phyloP scores from a whole-genome alignment of 495 filamentous ascomycete species.

The Penicillium cosmopolitanum region DNA sequence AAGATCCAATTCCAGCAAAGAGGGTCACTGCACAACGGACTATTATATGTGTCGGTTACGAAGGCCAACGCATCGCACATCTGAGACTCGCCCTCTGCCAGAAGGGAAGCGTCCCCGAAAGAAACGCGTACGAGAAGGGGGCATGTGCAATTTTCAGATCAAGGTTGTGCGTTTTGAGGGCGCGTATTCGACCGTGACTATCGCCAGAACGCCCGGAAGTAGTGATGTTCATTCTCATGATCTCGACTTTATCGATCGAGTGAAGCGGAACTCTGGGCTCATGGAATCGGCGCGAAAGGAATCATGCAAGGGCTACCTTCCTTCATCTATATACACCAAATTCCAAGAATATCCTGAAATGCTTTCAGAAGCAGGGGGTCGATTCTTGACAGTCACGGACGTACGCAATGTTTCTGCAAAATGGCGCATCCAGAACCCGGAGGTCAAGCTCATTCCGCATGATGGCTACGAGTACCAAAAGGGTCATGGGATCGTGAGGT shows the following conservation, averaged over 20 bases:
- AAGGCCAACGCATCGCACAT: conserved; percentile 45
- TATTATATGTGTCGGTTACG: conserved; percentile 58
- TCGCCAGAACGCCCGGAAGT: conserved; percentile 46
- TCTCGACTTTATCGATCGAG: conserved; percentile 54
- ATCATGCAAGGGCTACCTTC: conserved; percentile 55
- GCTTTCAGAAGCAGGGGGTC: conserved; percentile 52
- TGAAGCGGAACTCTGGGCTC: conserved; percentile 56
- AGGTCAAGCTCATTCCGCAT: conserved; percentile 49
- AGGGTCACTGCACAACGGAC: conserved; percentile 53
- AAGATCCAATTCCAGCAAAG: conserved; percentile 53
- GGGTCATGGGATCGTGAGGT: conserved; percentile 52
- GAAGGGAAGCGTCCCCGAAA: conserved; percentile 55
- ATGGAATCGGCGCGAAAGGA: conserved; percentile 56
- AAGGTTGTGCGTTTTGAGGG: conserved; percentile 55
- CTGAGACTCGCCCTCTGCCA: conserved; percentile 49
- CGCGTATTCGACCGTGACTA: conserved; percentile 48
- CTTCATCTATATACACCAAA: conserved; percentile 55
- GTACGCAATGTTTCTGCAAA: conserved; percentile 56
- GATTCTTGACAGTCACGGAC: conserved; percentile 53
- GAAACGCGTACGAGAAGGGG: conserved; percentile 54
- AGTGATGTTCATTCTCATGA: conserved; percentile 51
- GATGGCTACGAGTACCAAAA: conserved; percentile 57
- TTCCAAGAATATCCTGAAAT: conserved; percentile 52
- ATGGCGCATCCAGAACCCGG: conserved; percentile 55
- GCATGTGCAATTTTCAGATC: conserved; percentile 55